Percentiles rank a stretch among this genome's conserved stretches.
These are phyloP conservation scores for Nitzschia inconspicua DNA, from an alignment of 108 stramenopile species.

Conservation along the genomic window DNA sequence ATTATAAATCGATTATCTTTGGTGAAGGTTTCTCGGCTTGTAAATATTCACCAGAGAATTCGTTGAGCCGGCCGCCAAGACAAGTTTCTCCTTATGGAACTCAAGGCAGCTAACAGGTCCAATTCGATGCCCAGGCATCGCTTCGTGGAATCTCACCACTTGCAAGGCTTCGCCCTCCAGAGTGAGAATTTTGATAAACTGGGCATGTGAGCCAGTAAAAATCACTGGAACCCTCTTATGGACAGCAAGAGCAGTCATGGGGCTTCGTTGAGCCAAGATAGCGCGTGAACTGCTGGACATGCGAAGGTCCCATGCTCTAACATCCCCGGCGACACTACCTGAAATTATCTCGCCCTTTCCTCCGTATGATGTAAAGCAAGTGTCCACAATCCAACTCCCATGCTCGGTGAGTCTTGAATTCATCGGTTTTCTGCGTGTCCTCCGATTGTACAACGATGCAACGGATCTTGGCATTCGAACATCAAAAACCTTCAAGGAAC, in stretches of 20 bases:
- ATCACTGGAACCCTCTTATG: slow-evolving; percentile 88
- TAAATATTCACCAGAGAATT: slow-evolving; percentile 56
- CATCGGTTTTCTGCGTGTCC: slow-evolving; percentile 18
- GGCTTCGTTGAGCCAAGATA: slow-evolving; percentile 77
- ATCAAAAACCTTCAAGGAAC: slow-evolving; percentile 84
- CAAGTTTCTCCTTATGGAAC: slow-evolving; percentile 90
- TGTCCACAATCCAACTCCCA: slow-evolving; percentile 80
- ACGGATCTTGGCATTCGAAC: slow-evolving; percentile 40
- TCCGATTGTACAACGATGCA: slow-evolving; percentile 12
- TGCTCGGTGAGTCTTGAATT: slow-evolving; percentile 60
- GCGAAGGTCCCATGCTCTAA: slow-evolving; percentile 93
- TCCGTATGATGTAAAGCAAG: slow-evolving; percentile 66
- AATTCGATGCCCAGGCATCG: slow-evolving; percentile 88
- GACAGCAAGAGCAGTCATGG: slow-evolving; percentile 92
- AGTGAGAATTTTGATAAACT: slow-evolving; percentile 91
- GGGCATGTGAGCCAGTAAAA: slow-evolving; percentile 90
- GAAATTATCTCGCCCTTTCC: slow-evolving; percentile 78
- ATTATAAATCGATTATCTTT: background rate
- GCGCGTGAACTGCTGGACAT: slow-evolving; percentile 56
- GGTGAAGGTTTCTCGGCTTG: slow-evolving; percentile 21
- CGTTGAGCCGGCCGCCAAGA: slow-evolving; percentile 90
- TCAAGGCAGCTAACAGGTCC: slow-evolving; percentile 91
- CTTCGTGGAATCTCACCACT: slow-evolving; percentile 87
- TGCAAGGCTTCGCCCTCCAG: slow-evolving; percentile 88
- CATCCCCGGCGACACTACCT: slow-evolving; percentile 81